phyloP scores from a whole-genome alignment of 305 asterid species.

The Fraxinus albicans region DNA sequence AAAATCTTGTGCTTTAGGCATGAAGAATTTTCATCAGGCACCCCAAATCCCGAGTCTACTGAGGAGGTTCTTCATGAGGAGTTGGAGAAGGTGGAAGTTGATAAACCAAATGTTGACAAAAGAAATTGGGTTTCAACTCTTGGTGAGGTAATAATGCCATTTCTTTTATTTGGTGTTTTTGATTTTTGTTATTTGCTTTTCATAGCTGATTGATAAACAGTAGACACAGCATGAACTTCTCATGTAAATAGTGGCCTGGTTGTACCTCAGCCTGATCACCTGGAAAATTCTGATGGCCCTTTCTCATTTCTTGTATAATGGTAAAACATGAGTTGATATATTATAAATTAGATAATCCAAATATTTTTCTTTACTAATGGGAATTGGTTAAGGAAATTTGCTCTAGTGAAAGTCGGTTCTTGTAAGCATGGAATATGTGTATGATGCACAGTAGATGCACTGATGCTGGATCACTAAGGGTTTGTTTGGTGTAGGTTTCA shows the following conservation, averaged over 20 bases:
- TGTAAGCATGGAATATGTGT: neutral
- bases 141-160: constrained; percentile 42
- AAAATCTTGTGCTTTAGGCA: constrained; percentile 75
- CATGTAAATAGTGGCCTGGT: neutral
- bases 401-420: neutral
- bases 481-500: neutral
- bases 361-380: constrained; percentile 1
- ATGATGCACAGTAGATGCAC: neutral
- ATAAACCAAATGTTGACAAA: constrained; percentile 38
- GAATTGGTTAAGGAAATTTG: neutral
- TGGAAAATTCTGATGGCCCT: neutral
- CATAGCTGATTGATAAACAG: constrained; percentile 14
- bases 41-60: constrained; percentile 45
- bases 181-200: constrained; percentile 4
- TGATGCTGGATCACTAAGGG: neutral
- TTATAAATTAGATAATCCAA: neutral
- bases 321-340: neutral
- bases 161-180: constrained; percentile 21
- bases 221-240: constrained; percentile 3
- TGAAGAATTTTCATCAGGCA: constrained; percentile 51
- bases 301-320: constrained; percentile 2
- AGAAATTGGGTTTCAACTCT: constrained; percentile 43
- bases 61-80: constrained; percentile 57
- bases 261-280: constrained; percentile 6
- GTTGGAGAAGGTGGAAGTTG: constrained; percentile 42